Evolutionary conservation across 176 grass and related monocot genomes (phyloP), one percentile per base, ranked within the genome.

Genomic region (Phyllostachys edulis): DNA sequence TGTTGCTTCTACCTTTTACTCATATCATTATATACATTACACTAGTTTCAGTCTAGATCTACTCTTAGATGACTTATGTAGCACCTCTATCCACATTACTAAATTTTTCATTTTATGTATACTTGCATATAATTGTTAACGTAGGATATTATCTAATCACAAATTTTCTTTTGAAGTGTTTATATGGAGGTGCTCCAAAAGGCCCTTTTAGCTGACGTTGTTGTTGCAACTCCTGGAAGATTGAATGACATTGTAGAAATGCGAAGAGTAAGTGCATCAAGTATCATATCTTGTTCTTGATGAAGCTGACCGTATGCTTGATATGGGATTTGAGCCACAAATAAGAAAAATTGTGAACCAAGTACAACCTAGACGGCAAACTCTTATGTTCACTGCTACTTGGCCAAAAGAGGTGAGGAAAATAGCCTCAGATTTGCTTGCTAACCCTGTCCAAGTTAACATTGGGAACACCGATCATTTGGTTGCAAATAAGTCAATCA

Each of bases 291-390:
- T 97, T 67, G 94, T 94, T 45, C 92, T 97, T 11, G 94, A 97
- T 73, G 94, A 97, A 75, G 94, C 94, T 69, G 94, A 97, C 73
- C 94, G 94, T 8, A 97, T 97, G 94, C 92, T 97, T 78, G 94
- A 97, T 86, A 97, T 97, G 94, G 94, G 94, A 57, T 97, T 97
- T 62, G 94, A 97, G 80, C 94, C 94, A 60, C 94, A 97, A 82
- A 94, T 97, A 70, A 85, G 94, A 64, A 94, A 97, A 94, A 97
- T 97, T 75, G 94, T 94, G 67, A 84, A 78, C 36, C 76, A 98
- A 87, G 74, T 98, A 71, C 91, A 89, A 18, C 34, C 71, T 55
- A 86, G 52, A 37, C 79, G 92, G 40, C 95, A 98, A 74, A 98
- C 95, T 85, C 92, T 98, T 73, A 95, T 98, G 95, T 98, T 90